These are phyloP conservation scores for Myochromella boudieri DNA, from an alignment of 768 basidiomycete species.

Conservation along the genomic window DNA sequence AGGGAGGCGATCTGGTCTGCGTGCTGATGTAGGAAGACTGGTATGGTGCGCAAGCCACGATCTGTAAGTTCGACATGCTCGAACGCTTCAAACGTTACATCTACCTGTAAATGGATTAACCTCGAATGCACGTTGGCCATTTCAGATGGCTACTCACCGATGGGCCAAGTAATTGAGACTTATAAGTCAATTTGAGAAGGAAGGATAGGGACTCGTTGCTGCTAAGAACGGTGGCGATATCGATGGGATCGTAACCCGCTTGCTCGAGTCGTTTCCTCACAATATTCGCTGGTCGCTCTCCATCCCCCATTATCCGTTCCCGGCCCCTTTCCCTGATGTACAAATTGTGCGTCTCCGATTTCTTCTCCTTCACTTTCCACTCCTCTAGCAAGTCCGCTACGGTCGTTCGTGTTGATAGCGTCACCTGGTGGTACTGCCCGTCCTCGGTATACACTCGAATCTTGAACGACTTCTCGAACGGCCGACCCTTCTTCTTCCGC, in stretches of 20 bases:
- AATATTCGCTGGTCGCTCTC: constrained; percentile 84
- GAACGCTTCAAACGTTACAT: constrained; percentile 69
- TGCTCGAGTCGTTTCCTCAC: constrained; percentile 82
- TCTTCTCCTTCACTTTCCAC: constrained; percentile 50
- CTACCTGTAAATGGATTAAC: constrained; percentile 47
- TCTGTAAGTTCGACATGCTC: constrained; percentile 82
- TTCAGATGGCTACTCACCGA: constrained; percentile 41
- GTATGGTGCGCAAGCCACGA: constrained; percentile 81
- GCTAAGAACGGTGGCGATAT: constrained; percentile 75
- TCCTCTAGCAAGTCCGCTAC: constrained; percentile 69
- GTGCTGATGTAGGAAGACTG: constrained; percentile 80
- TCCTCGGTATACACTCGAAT: constrained; percentile 81
- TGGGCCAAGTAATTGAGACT: constrained; percentile 67
- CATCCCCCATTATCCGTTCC: constrained; percentile 78
- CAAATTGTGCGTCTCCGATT: constrained; percentile 61
- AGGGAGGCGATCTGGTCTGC: constrained; percentile 83
- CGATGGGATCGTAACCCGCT: constrained; percentile 83
- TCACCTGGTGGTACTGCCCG: constrained; percentile 68
- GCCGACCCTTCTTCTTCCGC: constrained; percentile 5
- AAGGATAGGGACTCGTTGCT: constrained; percentile 81
- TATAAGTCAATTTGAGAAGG: constrained; percentile 88
- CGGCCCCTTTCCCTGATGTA: constrained; percentile 77
- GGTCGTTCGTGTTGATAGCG: constrained; percentile 61
- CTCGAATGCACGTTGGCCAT: neutral
- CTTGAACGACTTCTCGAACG: constrained; percentile 36